Evolutionary conservation across 2,329 filamentous ascomycete species (phyloP).

Genomic region (Neoarthrinium moseri): DNA sequence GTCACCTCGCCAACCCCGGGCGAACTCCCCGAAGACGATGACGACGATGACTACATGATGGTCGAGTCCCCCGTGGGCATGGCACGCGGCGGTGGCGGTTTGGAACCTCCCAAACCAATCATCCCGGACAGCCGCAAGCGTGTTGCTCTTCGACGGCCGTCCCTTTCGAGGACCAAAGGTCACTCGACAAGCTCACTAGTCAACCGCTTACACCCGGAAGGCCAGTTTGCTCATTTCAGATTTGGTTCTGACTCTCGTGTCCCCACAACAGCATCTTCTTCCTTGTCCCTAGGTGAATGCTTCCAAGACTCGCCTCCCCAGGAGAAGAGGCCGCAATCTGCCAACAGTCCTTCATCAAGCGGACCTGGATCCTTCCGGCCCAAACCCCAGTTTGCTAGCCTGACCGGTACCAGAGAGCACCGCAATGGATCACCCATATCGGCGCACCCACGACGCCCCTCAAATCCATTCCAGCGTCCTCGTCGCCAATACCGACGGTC

Average conservation of each 20-base stretch:
- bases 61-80: conserved; percentile 56
- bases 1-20: conserved; percentile 71
- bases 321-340: conserved; percentile 61
- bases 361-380: conserved; percentile 60
- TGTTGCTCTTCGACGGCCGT: conserved; percentile 68
- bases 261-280: conserved; percentile 50
- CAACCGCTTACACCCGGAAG: conserved; percentile 60
- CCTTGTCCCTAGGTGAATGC: conserved; percentile 74
- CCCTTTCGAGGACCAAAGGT: conserved; percentile 72
- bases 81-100: conserved; percentile 37
- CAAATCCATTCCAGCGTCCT: conserved; percentile 70
- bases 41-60: conserved; percentile 46
- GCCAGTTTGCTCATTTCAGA: conserved; percentile 69
- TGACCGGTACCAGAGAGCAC: conserved; percentile 50
- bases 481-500: conserved; percentile 89
- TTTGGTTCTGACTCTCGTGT: conserved; percentile 56
- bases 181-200: conserved; percentile 67
- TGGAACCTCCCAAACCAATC: conserved; percentile 48
- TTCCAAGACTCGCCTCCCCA: conserved; percentile 78
- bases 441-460: conserved; percentile 68
- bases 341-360: conserved; percentile 55
- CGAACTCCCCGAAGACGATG: conserved; percentile 40
- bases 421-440: conserved; percentile 75
- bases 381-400: conserved; percentile 63
- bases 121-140: conserved; percentile 60